These are phyloP conservation scores for Epichloe bromicola DNA, from an alignment of 2,329 filamentous ascomycete genomes.

Conservation along the genomic window DNA sequence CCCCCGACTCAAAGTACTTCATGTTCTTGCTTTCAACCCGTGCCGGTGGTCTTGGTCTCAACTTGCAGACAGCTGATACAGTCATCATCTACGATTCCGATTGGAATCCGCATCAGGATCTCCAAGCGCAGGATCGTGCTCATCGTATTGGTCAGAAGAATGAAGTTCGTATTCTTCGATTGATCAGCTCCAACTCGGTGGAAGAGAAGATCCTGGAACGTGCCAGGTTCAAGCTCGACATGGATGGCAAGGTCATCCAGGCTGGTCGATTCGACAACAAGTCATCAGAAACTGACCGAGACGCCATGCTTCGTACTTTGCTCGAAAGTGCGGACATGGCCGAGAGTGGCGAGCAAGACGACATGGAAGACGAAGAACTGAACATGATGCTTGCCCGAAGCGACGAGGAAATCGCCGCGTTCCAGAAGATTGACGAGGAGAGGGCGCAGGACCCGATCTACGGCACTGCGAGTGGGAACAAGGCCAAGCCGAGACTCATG, in stretches of 20 bases:
- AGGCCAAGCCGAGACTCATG: slow-evolving; percentile 66
- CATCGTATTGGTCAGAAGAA: slow-evolving; percentile 99
- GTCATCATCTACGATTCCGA: slow-evolving; percentile 99
- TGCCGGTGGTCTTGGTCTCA: slow-evolving; percentile 93
- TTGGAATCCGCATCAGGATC: slow-evolving; percentile 98
- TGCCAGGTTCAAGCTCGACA: slow-evolving; percentile 94
- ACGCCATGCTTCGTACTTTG: slow-evolving; percentile 88
- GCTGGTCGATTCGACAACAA: slow-evolving; percentile 99
- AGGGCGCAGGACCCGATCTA: slow-evolving; percentile 55
- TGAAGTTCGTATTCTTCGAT: slow-evolving; percentile 86
- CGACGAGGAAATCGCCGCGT: slow-evolving; percentile 63
- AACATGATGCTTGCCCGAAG: slow-evolving; percentile 88
- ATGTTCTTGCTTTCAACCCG: slow-evolving; percentile 98
- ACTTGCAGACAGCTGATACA: slow-evolving; percentile 93
- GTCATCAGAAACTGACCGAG: slow-evolving; percentile 94
- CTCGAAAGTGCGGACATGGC: slow-evolving; percentile 69
- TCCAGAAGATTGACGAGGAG: slow-evolving; percentile 75
- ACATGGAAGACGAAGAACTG: slow-evolving; percentile 97
- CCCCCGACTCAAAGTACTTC: slow-evolving; percentile 81
- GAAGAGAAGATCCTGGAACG: slow-evolving; percentile 98
- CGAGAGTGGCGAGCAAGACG: slow-evolving; percentile 65
- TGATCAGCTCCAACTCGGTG: slow-evolving; percentile 93
- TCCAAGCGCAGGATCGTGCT: slow-evolving; percentile 97
- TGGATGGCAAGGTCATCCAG: slow-evolving; percentile 99
- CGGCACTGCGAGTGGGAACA: slow-evolving; percentile 50